These are phyloP conservation scores for Prunus davidiana DNA, from an alignment of 306 rosid species.

Conservation along the genomic window DNA sequence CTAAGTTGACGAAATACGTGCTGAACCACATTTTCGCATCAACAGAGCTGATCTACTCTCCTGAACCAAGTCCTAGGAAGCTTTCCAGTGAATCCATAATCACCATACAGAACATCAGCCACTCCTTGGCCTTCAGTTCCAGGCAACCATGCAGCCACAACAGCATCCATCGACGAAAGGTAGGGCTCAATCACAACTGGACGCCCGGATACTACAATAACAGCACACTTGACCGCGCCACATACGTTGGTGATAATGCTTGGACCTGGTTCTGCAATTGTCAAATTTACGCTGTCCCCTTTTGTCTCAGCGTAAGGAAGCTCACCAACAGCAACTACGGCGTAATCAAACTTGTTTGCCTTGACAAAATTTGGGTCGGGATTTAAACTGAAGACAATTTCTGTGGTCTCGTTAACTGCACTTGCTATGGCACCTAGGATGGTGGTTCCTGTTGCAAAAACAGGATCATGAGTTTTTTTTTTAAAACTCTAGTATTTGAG, in stretches of 20 bases:
- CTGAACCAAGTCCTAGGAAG: slow-evolving; percentile 14
- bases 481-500: too few species aligned
- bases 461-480: not conserved
- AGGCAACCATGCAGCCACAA: slow-evolving; percentile 93
- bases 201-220: slow-evolving; percentile 73
- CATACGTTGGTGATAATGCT: not conserved
- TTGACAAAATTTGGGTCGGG: not conserved
- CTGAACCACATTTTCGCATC: too few species aligned
- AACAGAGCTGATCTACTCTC: slow-evolving; percentile 11
- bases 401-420: not conserved
- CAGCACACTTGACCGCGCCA: slow-evolving; percentile 45
- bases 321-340: not conserved
- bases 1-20: too few species aligned
- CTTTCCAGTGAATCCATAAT: slow-evolving; percentile 51
- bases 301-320: not conserved
- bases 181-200: slow-evolving; percentile 81
- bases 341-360: not conserved
- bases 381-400: not conserved
- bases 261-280: not conserved
- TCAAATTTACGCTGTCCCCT: not conserved
- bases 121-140: slow-evolving; percentile 23
- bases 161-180: slow-evolving; percentile 56
- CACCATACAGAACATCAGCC: slow-evolving; percentile 54
- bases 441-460: not conserved
- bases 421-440: not conserved